Evolutionary conservation across 2,329 filamentous ascomycete species (phyloP), one percentile per base, ranked within the genome.

Genomic region (Colletotrichum graminicola): DNA sequence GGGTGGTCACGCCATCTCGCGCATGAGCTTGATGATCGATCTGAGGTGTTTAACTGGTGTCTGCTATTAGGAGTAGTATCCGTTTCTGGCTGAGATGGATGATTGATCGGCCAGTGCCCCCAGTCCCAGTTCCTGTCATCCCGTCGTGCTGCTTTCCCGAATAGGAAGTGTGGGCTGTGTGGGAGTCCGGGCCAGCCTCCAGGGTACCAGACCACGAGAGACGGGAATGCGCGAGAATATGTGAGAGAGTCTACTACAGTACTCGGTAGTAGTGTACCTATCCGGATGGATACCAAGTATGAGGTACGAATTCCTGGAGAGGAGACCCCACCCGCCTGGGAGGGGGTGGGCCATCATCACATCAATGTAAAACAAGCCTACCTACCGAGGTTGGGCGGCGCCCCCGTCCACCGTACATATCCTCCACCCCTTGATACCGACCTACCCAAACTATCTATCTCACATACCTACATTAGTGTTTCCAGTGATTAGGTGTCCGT

Each of bases 311-410:
- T 29, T 4, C 29, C 29, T 29, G 29, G 45, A 34, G 23, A 60
- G 36, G 54, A 36, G n/a, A 36, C 32, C 41, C 61, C 69, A 23
- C 41, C 61, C 69, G 56, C 73, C 59, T 39, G 56, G 18, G 18
- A 21, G 49, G 63, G 65, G 63, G 62, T 59, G 54, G 52, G 56
- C 55, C 54, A 66, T 76, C 76, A 77, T 80, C 77, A 76, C 76
- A 77, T 80, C 77, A 80, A 80, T 78, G 77, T 79, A 79, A 80
- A 80, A 80, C 79, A 79, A 79, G 63, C 41, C 18, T 21, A 21
- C 72, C 77, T 78, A 79, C 75, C 76, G 77, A 79, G 76, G 75
- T 75, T 76, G 72, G 75, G 39, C 39, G 39, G 73, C 71, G 73
- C 73, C 68, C 62, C 68, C 60, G 68, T 63, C 36, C 36, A 57